Base-by-base conservation (phyloP, 2,329 filamentous ascomycete species). In the Cadophora sp. region DNA sequence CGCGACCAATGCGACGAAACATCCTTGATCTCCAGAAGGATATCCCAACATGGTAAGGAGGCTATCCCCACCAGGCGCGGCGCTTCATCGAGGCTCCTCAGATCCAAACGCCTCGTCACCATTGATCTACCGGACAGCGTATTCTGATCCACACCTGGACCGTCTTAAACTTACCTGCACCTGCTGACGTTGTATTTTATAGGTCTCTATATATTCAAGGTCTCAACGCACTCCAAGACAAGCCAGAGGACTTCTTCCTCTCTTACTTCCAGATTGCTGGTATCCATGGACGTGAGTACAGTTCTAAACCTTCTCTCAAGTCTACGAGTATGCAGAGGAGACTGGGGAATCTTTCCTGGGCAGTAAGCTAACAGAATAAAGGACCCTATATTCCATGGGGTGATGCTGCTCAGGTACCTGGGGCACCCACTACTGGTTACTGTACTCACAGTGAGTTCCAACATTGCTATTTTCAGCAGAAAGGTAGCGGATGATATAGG, bases 361-460 rank as follows among this genome's bases (percentile, higher is more conserved):
- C 18, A 6, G 4, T 9, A 24, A 73, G 69, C 72, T 65, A 69
- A 73, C 36, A 69, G 72, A 60, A 68, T 68, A 5, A 59, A 66
- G 64, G 72, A 47, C 75, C 75, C 16, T 76, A 73, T 59, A 48
- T 69, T 24, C 43, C 68, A 24, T 76, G 74, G 73, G 73, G 75
- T 66, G 62, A 66, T 47, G 70, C 72, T 33, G 50, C 61, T 18
- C 56, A 68, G 58, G 59, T 47, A 18, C n/a, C 45, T 14, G 64
- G 55, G 18, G 62, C 67, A 27, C 64, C 68, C 24, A 64, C 45
- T 11, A 71, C 69, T n/a, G 75, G 74, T 9, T 76, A 76, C 47
- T 76, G 75, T 69, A 71, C 72, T 63, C 75, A 76, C 50, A 68
- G 74, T 63, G 30, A 55, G 61, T 20, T n/a, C 6, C 7, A 30